phyloP scores from a whole-genome alignment of 2,329 filamentous ascomycete species.

The Neofusicoccum ribis region DNA sequence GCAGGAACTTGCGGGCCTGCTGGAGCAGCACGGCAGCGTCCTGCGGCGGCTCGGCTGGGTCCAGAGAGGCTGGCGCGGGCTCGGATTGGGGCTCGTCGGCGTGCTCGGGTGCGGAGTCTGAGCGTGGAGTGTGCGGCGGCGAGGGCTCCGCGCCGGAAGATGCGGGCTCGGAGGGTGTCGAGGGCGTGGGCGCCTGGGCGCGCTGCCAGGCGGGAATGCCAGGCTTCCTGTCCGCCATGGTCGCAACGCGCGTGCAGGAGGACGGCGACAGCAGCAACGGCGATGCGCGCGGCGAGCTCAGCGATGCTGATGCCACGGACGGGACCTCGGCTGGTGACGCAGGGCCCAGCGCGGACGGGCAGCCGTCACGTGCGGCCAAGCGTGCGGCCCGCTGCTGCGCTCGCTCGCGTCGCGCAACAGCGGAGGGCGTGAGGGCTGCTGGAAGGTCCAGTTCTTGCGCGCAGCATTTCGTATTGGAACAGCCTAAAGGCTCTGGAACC shows the following conservation, averaged over 20 bases:
- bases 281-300: neutral
- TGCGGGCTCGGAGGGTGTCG: slow-evolving; percentile 20
- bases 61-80: slow-evolving; percentile 24
- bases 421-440: slow-evolving; percentile 9
- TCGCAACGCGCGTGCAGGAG: neutral
- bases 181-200: slow-evolving; percentile 22
- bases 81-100: slow-evolving; percentile 22
- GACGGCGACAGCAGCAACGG: neutral
- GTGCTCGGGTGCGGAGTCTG: slow-evolving; percentile 23
- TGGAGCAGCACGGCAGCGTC: slow-evolving; percentile 47
- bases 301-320: neutral
- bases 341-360: neutral
- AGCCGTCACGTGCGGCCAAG: slow-evolving; percentile 12
- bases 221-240: slow-evolving; percentile 3
- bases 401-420: slow-evolving; percentile 15
- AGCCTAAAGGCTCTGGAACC: neutral
- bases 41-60: neutral
- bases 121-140: slow-evolving; percentile 10
- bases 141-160: neutral
- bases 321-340: slow-evolving; percentile 17
- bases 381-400: neutral
- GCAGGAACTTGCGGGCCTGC: slow-evolving; percentile 73
- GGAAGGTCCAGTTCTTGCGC: neutral
- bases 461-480: slow-evolving; percentile 13
- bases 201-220: slow-evolving; percentile 37